Conservation (phyloP, 768 basidiomycete genomes). For the Termitomyces titanicus region DNA sequence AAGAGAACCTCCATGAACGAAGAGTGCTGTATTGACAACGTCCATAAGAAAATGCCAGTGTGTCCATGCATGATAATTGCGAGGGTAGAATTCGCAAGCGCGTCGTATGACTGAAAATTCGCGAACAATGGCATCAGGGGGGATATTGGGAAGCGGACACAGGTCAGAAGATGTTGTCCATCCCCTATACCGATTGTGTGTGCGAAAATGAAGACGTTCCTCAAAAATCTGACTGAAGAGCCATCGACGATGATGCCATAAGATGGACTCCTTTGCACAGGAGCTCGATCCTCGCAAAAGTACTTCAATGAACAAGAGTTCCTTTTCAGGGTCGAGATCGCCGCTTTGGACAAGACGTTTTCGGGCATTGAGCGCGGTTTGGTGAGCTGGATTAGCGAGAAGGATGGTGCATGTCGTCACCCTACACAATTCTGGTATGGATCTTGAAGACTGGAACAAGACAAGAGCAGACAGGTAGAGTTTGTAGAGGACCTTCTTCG, state of each 20-base stretch:
- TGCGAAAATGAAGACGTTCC: conserved; percentile 5
- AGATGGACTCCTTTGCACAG: conserved; percentile 59
- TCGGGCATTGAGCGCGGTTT: conserved; percentile 61
- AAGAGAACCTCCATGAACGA: conserved; percentile 12
- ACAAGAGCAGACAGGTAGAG: conserved; percentile 45
- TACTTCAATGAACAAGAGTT: conserved; percentile 43
- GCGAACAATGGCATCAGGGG: conserved; percentile 29
- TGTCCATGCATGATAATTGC: conserved; percentile 74
- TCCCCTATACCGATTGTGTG: conserved; percentile 1
- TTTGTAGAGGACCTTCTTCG: conserved; percentile 50
- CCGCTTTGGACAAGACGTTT: conserved; percentile 46
- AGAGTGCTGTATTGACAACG: conserved; percentile 19
- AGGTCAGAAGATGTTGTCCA: conserved; percentile 25
- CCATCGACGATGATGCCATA: conserved; percentile 76
- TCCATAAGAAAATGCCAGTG: conserved; percentile 53
- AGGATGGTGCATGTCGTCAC: conserved; percentile 47
- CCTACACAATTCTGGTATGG: conserved; percentile 15
- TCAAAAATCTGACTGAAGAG: conserved; percentile 37
- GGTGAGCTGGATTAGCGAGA: conserved; percentile 65
- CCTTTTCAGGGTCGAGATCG: conserved; percentile 34
- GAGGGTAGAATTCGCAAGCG: conserved; percentile 60
- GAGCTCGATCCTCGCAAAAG: conserved; percentile 50
- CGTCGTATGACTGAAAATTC: conserved; percentile 47
- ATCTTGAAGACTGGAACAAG: conserved; percentile 28
- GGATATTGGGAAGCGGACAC: conserved; percentile 29